phyloP scores from a whole-genome alignment of 2,329 filamentous ascomycete genomes.

The Tolypocladium paradoxum region DNA sequence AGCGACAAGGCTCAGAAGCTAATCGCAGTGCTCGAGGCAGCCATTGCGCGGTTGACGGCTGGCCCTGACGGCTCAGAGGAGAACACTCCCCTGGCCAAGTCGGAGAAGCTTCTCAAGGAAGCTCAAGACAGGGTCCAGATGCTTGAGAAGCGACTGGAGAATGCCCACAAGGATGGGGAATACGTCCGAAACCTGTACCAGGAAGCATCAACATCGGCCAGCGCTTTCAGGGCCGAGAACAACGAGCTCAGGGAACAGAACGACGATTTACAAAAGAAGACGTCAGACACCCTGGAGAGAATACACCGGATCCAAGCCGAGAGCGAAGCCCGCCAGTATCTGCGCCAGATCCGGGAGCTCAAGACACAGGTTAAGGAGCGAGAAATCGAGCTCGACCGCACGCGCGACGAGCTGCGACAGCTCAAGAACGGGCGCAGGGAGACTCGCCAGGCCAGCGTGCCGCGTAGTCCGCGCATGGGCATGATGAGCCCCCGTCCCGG shows the following conservation, averaged over 20 bases:
- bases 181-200: constrained; percentile 51
- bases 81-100: constrained; percentile 14
- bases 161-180: constrained; percentile 37
- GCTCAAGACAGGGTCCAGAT: constrained; percentile 24
- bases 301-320: constrained; percentile 36
- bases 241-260: constrained; percentile 30
- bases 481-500: constrained; percentile 39
- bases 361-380: constrained; percentile 33
- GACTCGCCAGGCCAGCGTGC: constrained; percentile 45
- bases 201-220: constrained; percentile 37
- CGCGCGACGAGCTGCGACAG: constrained; percentile 36
- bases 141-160: constrained; percentile 29
- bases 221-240: constrained; percentile 35
- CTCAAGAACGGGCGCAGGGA: constrained; percentile 41
- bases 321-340: constrained; percentile 21
- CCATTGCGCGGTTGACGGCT: constrained; percentile 17
- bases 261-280: constrained; percentile 28
- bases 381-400: constrained; percentile 37
- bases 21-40: constrained; percentile 24
- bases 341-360: constrained; percentile 29
- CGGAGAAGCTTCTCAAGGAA: constrained; percentile 24
- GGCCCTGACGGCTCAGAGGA: constrained; percentile 11
- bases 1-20: constrained; percentile 26
- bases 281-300: constrained; percentile 31
- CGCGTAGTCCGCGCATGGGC: constrained; percentile 43